Conservation (phyloP, 2,329 filamentous ascomycete genomes). For the Fusarium vanettenii region DNA sequence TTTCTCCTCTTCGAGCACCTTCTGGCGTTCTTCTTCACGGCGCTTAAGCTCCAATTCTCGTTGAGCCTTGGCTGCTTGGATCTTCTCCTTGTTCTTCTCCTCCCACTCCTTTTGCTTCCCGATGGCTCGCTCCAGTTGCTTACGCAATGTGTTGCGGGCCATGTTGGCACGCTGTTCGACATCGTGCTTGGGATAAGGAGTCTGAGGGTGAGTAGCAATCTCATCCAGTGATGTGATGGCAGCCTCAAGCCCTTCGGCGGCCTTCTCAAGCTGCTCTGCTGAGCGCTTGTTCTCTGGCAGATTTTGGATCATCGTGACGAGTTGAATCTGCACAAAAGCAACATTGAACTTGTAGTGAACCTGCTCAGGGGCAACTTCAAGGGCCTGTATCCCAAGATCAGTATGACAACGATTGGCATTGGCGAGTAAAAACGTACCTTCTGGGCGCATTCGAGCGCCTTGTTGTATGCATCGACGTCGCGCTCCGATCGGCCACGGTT, state of each 20-base stretch:
- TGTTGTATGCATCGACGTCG: slow-evolving; percentile 68
- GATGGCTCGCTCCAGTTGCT: slow-evolving; percentile 87
- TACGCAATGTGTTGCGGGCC: slow-evolving; percentile 93
- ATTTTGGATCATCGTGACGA: slow-evolving; percentile 82
- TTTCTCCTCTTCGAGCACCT: slow-evolving; percentile 74
- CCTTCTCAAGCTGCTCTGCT: slow-evolving; percentile 82
- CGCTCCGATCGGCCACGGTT: slow-evolving; percentile 77
- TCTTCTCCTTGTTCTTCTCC: slow-evolving; percentile 88
- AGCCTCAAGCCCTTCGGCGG: slow-evolving; percentile 82
- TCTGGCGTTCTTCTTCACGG: slow-evolving; percentile 80
- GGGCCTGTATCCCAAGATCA: slow-evolving; percentile 63
- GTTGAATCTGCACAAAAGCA: slow-evolving; percentile 95
- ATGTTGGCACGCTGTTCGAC: slow-evolving; percentile 97
- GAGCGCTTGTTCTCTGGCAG: slow-evolving; percentile 82
- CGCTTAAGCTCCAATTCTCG: slow-evolving; percentile 83
- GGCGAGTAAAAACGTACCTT: slow-evolving; percentile 60
- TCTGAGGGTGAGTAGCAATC: slow-evolving; percentile 70
- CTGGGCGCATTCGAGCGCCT: slow-evolving; percentile 70
- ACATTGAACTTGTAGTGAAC: slow-evolving; percentile 97
- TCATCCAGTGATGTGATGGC: slow-evolving; percentile 80
- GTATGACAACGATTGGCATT: background rate
- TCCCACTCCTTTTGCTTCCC: slow-evolving; percentile 92
- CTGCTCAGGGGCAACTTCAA: slow-evolving; percentile 83
- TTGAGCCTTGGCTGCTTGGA: slow-evolving; percentile 81
- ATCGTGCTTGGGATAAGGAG: slow-evolving; percentile 90